Percentiles rank a stretch among this genome's conserved stretches.
These are phyloP conservation scores for Castanospermum australe DNA, from an alignment of 306 rosid genomes.

Conservation along the genomic window DNA sequence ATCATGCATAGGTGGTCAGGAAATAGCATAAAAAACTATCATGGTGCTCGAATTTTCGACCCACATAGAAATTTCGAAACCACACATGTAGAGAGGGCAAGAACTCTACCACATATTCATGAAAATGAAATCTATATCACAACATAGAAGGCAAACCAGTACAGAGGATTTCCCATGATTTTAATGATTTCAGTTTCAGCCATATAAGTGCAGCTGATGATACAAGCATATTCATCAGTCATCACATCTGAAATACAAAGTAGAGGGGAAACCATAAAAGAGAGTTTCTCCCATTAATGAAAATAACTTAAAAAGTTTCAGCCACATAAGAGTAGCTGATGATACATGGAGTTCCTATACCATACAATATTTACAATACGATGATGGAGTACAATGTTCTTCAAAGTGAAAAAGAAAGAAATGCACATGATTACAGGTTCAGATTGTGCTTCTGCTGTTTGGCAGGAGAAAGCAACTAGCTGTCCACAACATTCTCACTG, in stretches of 20 bases:
- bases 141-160: neutral
- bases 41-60: neutral
- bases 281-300: constrained; percentile 28
- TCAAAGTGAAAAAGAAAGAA: constrained; percentile 38
- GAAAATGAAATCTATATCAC: neutral
- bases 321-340: constrained; percentile 31
- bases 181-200: constrained; percentile 15
- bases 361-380: constrained; percentile 30
- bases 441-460: constrained; percentile 36
- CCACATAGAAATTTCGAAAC: neutral
- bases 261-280: constrained; percentile 24
- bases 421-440: constrained; percentile 31
- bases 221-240: neutral
- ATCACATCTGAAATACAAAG: constrained; percentile 10
- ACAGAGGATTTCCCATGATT: constrained; percentile 16
- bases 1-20: neutral
- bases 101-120: neutral
- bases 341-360: constrained; percentile 23
- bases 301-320: constrained; percentile 24
- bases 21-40: neutral
- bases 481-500: constrained; percentile 25
- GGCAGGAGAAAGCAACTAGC: constrained; percentile 49
- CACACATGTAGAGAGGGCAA: neutral
- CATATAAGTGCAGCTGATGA: constrained; percentile 7
- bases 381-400: constrained; percentile 25